Evolutionary conservation across 257 asterid species (phyloP).

Genomic region (Solanum lignicaule): DNA sequence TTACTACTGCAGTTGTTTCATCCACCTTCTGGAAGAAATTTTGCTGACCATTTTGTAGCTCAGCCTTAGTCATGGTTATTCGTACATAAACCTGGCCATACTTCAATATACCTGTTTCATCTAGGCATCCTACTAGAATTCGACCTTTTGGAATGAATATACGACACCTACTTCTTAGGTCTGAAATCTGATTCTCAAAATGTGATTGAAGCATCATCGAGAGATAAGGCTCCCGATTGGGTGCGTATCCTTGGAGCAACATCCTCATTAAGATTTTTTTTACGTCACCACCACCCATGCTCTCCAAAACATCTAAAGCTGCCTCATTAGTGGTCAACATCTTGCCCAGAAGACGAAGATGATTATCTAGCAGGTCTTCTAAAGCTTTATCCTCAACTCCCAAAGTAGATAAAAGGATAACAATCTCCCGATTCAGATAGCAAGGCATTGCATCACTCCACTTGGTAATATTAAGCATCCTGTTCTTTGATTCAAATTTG

Average conservation of each 20-base stretch:
- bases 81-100: constrained; percentile 83
- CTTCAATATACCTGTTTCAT: constrained; percentile 62
- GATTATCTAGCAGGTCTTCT: constrained; percentile 54
- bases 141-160: constrained; percentile 81
- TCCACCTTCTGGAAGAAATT: constrained; percentile 41
- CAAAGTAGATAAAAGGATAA: constrained; percentile 60
- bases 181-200: constrained; percentile 66
- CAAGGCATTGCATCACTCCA: constrained; percentile 86
- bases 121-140: constrained; percentile 69
- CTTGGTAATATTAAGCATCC: constrained; percentile 81
- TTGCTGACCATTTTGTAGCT: constrained; percentile 34
- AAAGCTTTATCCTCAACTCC: constrained; percentile 60
- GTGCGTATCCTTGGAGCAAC: constrained; percentile 63
- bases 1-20: constrained; percentile 44
- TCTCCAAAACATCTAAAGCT: constrained; percentile 57
- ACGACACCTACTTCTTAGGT: constrained; percentile 66
- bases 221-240: constrained; percentile 68
- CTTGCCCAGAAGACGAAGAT: constrained; percentile 37
- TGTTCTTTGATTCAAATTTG: constrained; percentile 71
- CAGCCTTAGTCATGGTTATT: constrained; percentile 49
- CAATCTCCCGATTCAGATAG: constrained; percentile 80
- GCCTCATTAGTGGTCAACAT: constrained; percentile 48
- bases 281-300: constrained; percentile 58
- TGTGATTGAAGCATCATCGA: constrained; percentile 60
- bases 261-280: constrained; percentile 48